phyloP scores from a whole-genome alignment of 441 rosid species.

The Bocquillonia castaneifolia region DNA sequence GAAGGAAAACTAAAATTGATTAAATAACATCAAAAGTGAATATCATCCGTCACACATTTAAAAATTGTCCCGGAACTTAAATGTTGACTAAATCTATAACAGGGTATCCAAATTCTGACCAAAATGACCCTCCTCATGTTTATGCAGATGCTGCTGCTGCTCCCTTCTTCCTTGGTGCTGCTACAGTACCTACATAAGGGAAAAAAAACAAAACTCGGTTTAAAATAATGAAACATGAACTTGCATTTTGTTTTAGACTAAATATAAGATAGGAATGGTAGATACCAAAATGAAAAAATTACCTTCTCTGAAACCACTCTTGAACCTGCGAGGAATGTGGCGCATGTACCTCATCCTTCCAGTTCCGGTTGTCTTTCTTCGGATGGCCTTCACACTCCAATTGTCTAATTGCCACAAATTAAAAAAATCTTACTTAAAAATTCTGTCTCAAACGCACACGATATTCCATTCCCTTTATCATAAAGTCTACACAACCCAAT shows the following conservation, averaged over 20 bases:
- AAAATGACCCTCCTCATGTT: slow-evolving; percentile 13
- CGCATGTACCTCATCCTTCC: slow-evolving; percentile 95
- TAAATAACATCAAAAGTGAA: slow-evolving; percentile 21
- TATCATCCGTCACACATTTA: slow-evolving; percentile 12
- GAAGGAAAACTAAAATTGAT: slow-evolving; percentile 15
- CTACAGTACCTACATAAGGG: slow-evolving; percentile 47
- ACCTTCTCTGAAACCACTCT: slow-evolving; percentile 93
- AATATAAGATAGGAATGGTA: background rate
- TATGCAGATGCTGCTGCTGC: slow-evolving; percentile 58
- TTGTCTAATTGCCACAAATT: slow-evolving; percentile 39
- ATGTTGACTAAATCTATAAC: slow-evolving; percentile 20
- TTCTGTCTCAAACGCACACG: background rate
- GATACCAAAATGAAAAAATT: background rate
- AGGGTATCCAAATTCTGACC: slow-evolving; percentile 11
- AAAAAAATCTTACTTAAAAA: background rate
- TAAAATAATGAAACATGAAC: background rate
- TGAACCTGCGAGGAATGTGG: slow-evolving; percentile 75
- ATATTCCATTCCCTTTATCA: background rate
- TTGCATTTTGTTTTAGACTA: too few species aligned
- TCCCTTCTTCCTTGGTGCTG: slow-evolving; percentile 64
- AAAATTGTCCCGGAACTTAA: slow-evolving; percentile 21
- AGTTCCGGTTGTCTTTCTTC: slow-evolving; percentile 86
- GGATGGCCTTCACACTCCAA: slow-evolving; percentile 86
- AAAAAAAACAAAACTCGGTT: slow-evolving; percentile 2
- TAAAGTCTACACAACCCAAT: background rate